Percentiles rank a stretch among this genome's conserved stretches.
Evolutionary conservation across 371 early-diverging fungal species (phyloP).

Genomic region (Capniomyces stellatus): DNA sequence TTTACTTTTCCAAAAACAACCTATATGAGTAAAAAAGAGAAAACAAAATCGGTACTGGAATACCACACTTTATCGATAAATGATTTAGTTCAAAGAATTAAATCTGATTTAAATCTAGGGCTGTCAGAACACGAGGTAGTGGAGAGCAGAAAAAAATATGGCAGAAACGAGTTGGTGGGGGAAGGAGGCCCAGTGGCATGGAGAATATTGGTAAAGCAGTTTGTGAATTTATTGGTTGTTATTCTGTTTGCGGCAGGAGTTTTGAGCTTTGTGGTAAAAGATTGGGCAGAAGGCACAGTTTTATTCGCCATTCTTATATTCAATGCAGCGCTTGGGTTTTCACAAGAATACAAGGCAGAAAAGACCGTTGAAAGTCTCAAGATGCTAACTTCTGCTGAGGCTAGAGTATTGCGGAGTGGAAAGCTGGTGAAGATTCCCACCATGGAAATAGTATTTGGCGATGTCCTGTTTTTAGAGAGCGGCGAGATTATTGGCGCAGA

Average conservation of each 20-base stretch:
- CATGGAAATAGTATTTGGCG: constrained; percentile 63
- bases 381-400: constrained; percentile 52
- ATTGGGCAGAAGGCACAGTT: constrained; percentile 39
- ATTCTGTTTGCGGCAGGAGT: constrained; percentile 43
- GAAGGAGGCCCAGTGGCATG: constrained; percentile 38
- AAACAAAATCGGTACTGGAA: too few relatives aligned
- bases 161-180: constrained; percentile 52
- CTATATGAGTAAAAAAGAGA: too few relatives aligned
- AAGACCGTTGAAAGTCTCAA: constrained; percentile 68
- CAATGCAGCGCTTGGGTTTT: constrained; percentile 64
- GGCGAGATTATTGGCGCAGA: constrained; percentile 81
- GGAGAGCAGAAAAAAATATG: constrained; percentile 36
- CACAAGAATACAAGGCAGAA: constrained; percentile 76
- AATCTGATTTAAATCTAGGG: too few relatives aligned
- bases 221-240: constrained; percentile 65
- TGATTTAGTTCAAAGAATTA: too few relatives aligned
- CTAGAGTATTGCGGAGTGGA: constrained; percentile 51
- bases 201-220: constrained; percentile 54
- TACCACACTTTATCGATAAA: too few relatives aligned
- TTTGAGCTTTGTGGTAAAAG: constrained; percentile 26
- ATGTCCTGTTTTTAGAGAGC: constrained; percentile 61
- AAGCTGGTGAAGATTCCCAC: constrained; percentile 39
- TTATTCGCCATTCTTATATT: constrained; percentile 50
- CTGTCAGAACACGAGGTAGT: constrained; percentile 32
- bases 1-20: too few relatives aligned